A percentile compares a stretch with the other conserved stretches of the same genome.
Conservation (phyloP, 768 basidiomycete species). For the Mycena galopus region DNA sequence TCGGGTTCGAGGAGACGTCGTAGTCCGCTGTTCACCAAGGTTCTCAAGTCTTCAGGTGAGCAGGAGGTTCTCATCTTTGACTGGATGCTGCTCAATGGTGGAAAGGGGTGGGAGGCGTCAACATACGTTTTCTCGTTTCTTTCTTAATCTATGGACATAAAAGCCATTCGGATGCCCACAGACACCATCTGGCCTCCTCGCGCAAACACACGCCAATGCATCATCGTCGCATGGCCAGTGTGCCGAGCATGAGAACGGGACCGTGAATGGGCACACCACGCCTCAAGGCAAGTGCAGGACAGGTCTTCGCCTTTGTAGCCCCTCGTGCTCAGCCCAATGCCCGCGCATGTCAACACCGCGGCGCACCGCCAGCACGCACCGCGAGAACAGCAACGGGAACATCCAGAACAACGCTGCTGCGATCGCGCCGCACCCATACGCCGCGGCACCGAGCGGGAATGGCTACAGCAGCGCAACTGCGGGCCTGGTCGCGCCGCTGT, state of each 20-base stretch:
- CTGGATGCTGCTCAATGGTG: constrained; percentile 95
- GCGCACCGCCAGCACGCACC: constrained; percentile 51
- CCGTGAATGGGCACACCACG: constrained; percentile 60
- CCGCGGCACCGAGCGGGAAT: constrained; percentile 68
- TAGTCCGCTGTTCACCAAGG: constrained; percentile 95
- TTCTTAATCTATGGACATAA: constrained; percentile 1
- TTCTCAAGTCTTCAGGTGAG: constrained; percentile 89
- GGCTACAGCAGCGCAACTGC: constrained; percentile 59
- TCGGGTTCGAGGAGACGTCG: constrained; percentile 97
- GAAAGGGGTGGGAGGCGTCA: constrained; percentile 95
- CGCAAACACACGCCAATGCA: constrained; percentile 68
- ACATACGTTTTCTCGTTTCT: constrained; percentile 63
- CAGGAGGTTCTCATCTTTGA: constrained; percentile 94
- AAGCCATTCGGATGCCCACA: constrained; percentile 33
- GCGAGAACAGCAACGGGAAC: constrained; percentile 67
- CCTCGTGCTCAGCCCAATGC: constrained; percentile 73
- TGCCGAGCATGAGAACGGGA: constrained; percentile 70
- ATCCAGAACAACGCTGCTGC: constrained; percentile 57
- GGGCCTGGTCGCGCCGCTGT: constrained; percentile 39
- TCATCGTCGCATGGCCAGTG: constrained; percentile 63
- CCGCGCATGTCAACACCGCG: constrained; percentile 74
- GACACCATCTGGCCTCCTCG: constrained; percentile 59
- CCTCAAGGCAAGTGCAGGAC: constrained; percentile 70
- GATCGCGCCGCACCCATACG: constrained; percentile 80
- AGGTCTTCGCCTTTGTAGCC: constrained; percentile 66